phyloP scores from a whole-genome alignment of 2,329 filamentous ascomycete genomes.

The Thelonectria blattea region DNA sequence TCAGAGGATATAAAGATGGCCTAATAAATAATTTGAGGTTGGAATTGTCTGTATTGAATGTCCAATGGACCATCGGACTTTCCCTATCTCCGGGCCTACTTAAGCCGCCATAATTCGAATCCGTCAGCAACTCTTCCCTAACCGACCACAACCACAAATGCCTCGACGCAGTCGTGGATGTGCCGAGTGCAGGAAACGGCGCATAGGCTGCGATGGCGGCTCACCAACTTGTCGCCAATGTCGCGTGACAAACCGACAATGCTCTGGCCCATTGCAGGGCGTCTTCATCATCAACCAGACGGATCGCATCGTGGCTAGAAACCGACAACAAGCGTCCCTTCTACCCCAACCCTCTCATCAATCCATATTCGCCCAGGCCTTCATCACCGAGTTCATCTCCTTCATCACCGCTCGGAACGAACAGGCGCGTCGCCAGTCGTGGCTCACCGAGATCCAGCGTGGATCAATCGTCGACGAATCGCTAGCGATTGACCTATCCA shows the following conservation, averaged over 20 bases:
- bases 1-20: no score
- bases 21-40: no score
- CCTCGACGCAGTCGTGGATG: neutral
- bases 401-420: neutral
- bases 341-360: neutral
- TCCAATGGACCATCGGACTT: no score
- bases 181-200: neutral
- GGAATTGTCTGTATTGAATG: no score
- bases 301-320: neutral
- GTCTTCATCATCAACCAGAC: neutral
- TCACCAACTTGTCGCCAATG: neutral
- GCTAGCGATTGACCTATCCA: neutral
- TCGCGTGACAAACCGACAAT: no score
- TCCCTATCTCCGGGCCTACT: no score
- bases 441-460: neutral
- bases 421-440: neutral
- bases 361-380: neutral
- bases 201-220: neutral
- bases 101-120: no score
- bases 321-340: neutral
- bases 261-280: neutral
- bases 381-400: constrained; percentile 1
- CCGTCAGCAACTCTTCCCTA: no score
- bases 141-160: neutral
- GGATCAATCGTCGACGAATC: neutral